Evolutionary conservation across 202 grass and related monocot species (phyloP).

Genomic region (Zizania palustris): DNA sequence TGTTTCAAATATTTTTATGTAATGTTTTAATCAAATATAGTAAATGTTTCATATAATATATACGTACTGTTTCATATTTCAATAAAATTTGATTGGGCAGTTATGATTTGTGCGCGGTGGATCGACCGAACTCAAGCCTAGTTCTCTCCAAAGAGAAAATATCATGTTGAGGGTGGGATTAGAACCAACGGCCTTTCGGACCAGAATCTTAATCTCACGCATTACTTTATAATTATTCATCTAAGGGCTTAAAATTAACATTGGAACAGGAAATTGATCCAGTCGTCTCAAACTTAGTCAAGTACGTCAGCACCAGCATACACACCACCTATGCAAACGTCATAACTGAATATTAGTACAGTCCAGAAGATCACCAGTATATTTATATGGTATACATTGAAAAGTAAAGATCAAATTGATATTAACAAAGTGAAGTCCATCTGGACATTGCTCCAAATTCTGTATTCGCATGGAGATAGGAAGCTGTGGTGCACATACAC

Average conservation of each 20-base stretch:
- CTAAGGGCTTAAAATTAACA: no score
- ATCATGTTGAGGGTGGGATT: constrained; percentile 65
- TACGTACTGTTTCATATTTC: no score
- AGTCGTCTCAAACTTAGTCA: neutral
- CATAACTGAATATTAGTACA: neutral
- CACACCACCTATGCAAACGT: neutral
- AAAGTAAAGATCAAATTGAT: neutral
- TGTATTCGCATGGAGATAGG: neutral
- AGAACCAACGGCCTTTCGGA: constrained; percentile 71
- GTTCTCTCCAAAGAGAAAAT: neutral
- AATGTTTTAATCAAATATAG: no score
- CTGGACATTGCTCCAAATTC: constrained; percentile 3
- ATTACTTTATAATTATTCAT: constrained; percentile 52
- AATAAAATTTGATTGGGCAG: no score
- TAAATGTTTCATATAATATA: no score
- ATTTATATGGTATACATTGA: neutral
- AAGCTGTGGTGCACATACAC: neutral
- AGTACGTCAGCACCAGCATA: neutral
- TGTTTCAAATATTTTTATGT: no score
- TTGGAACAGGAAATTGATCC: neutral
- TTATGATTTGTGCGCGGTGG: no score
- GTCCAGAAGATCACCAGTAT: neutral
- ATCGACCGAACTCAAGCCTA: no score
- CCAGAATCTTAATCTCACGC: constrained; percentile 81
- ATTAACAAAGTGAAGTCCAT: neutral